Evolutionary conservation across 345 rosid genomes (phyloP).

Genomic region (Atalantia buxifolia): DNA sequence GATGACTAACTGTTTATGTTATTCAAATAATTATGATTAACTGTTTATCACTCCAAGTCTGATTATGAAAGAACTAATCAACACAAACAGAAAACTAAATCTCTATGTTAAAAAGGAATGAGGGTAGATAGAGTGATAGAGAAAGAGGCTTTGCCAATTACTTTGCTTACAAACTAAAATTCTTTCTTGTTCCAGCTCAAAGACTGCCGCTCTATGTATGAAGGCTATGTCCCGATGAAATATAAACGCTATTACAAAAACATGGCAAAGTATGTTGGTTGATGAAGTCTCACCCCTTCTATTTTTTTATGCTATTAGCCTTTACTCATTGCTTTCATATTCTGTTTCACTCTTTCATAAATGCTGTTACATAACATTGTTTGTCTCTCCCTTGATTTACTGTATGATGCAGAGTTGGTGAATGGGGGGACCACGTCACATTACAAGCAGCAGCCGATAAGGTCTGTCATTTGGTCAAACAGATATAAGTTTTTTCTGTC

Average conservation of each 20-base stretch:
- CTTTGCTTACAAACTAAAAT: slow-evolving; percentile 12
- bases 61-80: neutral
- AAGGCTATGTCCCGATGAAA: slow-evolving; percentile 92
- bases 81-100: neutral
- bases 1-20: neutral
- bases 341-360: slow-evolving; percentile 2
- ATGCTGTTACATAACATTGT: neutral
- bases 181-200: slow-evolving; percentile 63
- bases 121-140: neutral
- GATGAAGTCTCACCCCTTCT: slow-evolving; percentile 11
- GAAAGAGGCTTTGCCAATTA: neutral
- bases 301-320: neutral
- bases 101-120: neutral
- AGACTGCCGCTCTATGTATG: slow-evolving; percentile 59
- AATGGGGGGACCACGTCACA: slow-evolving; percentile 96
- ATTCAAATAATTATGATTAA: neutral
- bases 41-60: neutral
- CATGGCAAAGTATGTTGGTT: slow-evolving; percentile 75
- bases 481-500: slow-evolving; percentile 1
- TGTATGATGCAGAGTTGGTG: slow-evolving; percentile 64
- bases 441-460: slow-evolving; percentile 97
- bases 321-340: neutral
- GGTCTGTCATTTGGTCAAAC: slow-evolving; percentile 37
- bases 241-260: slow-evolving; percentile 78
- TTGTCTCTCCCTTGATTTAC: neutral